Base-by-base conservation (phyloP, 176 grass and related monocot genomes). In the Oryza glumipatula region DNA sequence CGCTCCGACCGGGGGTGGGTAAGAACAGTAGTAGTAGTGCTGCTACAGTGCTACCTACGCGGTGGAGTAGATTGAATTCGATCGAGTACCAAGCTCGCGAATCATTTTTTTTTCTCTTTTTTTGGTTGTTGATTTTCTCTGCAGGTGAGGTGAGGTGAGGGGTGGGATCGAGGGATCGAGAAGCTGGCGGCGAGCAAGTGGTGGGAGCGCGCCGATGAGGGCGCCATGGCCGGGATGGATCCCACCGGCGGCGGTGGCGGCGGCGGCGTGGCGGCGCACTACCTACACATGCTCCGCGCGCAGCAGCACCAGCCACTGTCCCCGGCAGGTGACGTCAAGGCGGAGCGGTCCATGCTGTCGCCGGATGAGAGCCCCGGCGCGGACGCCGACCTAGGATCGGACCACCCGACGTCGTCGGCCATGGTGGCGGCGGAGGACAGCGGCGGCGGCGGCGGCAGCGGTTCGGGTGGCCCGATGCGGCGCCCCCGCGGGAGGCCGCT, bases 171-270 rank as follows among this genome's bases (percentile, higher is more conserved):
- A 38, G 78, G 82, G 72, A 77, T 77, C 82, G 82, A 89, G 81
- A 90, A 94, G 89, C 88, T 94, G 90, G 92, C 93, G 74, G 86
- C 88, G 21, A 92, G 85, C 83, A 98, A 90, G 86, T 92, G 91
- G 91, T 95, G 91, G 91, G 93, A 98, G 89, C 76, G 87, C 22
- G 74, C 72, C 16, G 96, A 85, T n/a, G 91, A 86, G 70, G 24
- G 74, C 46, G 87, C 65, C 23, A 90, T 91, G 84, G 80, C 88
- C 30, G 91, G 92, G 19, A 90, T 90, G 64, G 88, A 90, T 1
- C 85, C 77, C 54, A 54, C 67, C 49, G 90, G 80, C 51, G 66
- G 66, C 2, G 36, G 36, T 0, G 36, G 36, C 36, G 36, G 36
- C 36, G 19, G 33, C 4, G 78, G 49, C 13, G 23, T 83, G 14